Evolutionary conservation across 805 yeast genomes (phyloP), one percentile per base, ranked within the genome.

Genomic region (Monosporozyma servazzii): DNA sequence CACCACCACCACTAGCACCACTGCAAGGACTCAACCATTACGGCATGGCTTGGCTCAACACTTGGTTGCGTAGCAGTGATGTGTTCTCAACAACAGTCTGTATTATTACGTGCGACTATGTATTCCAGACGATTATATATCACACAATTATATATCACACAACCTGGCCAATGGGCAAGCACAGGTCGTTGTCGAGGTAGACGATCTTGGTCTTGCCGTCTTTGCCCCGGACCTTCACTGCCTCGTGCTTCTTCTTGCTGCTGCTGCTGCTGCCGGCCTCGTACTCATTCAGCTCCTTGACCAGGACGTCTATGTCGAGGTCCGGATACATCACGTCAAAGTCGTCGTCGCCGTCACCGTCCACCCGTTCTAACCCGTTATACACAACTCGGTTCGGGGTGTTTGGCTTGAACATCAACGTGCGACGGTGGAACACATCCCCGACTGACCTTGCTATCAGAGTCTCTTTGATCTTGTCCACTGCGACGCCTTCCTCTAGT

Each of bases 311-410:
- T 5, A 58, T 25, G 49, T 65, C 62, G 5, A 62, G 50, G 15
- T 45, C 42, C 8, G 67, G 69, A 47, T 59, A 65, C 10, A 47
- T 48, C 23, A 58, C 57, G 45, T 60, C 40, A 5, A 5, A 7
- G 27, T 33, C 37, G 1, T 5, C 7, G 17, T 50, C 52, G 17
- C 42, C 33, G 1, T 8, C 56, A 46, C 68, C 71, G 47, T 71
- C 74, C 0, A 55, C 54, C 44, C 64, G 62, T 2, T 56, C 43
- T 1, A 70, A 55, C 2, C 75, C 74, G 47, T 70, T 71, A 55
- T 66, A 71, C 0, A 63, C 79, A 36, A 86, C 71, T 51, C 74
- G 64, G 60, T 86, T 86, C 0, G 89, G 89, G 1, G 86, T 81
- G 15, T 74, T 73, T 2, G 77, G 73, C 54, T 77, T 74, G 13